Conservation (phyloP, 1,284 basidiomycete genomes). For the Fomitopsis schrenkii region DNA sequence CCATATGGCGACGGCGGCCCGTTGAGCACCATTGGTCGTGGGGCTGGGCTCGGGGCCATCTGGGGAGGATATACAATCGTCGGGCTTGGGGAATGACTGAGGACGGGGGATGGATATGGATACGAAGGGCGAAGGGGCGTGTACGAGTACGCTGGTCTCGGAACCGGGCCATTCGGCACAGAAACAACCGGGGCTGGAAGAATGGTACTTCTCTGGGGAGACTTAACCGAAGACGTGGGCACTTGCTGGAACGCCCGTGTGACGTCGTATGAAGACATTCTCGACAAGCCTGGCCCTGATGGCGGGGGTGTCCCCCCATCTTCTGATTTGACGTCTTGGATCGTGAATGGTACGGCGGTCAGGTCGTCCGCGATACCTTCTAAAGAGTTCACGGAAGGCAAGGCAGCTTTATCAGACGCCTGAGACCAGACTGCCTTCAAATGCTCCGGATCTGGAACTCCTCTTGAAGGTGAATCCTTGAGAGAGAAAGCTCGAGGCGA, state of each 20-base stretch:
- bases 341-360: slow-evolving; percentile 66
- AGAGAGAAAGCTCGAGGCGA: slow-evolving; percentile 51
- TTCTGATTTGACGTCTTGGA: slow-evolving; percentile 79
- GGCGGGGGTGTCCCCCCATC: slow-evolving; percentile 78
- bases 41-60: slow-evolving; percentile 56
- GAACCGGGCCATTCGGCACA: slow-evolving; percentile 34
- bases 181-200: slow-evolving; percentile 41
- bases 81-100: slow-evolving; percentile 63
- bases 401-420: slow-evolving; percentile 57
- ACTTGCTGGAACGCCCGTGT: slow-evolving; percentile 82
- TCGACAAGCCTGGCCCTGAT: slow-evolving; percentile 46
- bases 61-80: slow-evolving; percentile 57
- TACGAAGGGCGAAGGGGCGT: slow-evolving; percentile 51
- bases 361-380: slow-evolving; percentile 77
- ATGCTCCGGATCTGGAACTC: slow-evolving; percentile 69
- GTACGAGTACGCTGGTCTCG: slow-evolving; percentile 32
- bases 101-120: slow-evolving; percentile 61
- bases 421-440: slow-evolving; percentile 84
- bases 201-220: slow-evolving; percentile 39
- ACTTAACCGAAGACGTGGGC: slow-evolving; percentile 45
- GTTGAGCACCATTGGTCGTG: slow-evolving; percentile 54
- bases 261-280: slow-evolving; percentile 77
- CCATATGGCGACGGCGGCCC: slow-evolving; percentile 55
- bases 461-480: slow-evolving; percentile 60
- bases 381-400: slow-evolving; percentile 70